Evolutionary conservation across 306 rosid genomes (phyloP).

Genomic region (Sophora flavescens): DNA sequence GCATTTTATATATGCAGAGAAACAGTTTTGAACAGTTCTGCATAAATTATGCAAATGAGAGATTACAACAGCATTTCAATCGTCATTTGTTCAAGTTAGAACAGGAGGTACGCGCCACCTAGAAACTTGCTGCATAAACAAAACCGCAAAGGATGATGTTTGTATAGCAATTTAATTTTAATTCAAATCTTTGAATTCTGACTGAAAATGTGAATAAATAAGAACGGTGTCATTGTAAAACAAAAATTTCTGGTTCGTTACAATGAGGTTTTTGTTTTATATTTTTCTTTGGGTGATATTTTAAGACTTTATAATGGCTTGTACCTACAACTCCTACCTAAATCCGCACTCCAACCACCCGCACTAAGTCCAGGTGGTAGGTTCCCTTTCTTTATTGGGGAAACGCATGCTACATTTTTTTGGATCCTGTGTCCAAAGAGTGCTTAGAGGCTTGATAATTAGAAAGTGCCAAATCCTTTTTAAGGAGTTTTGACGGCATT

Average conservation of each 20-base stretch:
- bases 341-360: background rate
- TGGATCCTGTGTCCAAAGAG: background rate
- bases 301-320: background rate
- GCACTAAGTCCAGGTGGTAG: background rate
- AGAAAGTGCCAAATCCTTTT: background rate
- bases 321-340: background rate
- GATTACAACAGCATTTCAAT: conserved; percentile 97
- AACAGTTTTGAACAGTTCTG: conserved; percentile 99
- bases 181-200: background rate
- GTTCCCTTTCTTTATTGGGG: background rate
- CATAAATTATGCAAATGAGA: conserved; percentile 97
- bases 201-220: background rate
- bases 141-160: conserved; percentile 23
- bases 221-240: background rate
- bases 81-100: conserved; percentile 98
- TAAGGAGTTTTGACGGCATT: background rate
- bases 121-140: conserved; percentile 34
- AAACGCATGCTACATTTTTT: background rate
- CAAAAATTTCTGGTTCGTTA: background rate
- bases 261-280: background rate
- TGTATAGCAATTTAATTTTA: conserved; percentile 18
- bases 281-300: background rate
- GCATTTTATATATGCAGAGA: conserved; percentile 62
- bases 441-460: background rate
- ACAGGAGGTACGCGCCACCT: conserved; percentile 78